A percentile compares a stretch with the other conserved stretches of the same genome.
Conservation (phyloP, 805 yeast species). For the Ogataea parapolymorpha region DNA sequence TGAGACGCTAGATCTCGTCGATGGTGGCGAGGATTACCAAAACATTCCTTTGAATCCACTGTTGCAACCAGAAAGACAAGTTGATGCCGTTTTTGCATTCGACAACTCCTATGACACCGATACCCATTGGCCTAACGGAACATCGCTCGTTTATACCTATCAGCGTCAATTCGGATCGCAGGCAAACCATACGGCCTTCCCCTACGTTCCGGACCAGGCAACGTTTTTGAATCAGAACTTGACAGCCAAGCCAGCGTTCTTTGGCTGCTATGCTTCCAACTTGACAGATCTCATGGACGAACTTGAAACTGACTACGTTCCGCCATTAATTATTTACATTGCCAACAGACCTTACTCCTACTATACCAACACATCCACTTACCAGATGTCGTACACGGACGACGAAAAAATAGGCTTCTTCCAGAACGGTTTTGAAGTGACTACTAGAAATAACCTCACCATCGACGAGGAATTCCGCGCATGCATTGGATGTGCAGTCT, state of each 20-base stretch:
- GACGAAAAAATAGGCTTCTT: slow-evolving; percentile 59
- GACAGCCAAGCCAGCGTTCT: slow-evolving; percentile 70
- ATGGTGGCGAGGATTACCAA: slow-evolving; percentile 78
- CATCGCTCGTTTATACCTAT: slow-evolving; percentile 54
- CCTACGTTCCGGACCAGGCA: slow-evolving; percentile 70
- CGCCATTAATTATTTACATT: slow-evolving; percentile 74
- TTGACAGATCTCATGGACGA: slow-evolving; percentile 49
- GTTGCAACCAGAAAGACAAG: slow-evolving; percentile 54
- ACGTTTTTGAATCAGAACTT: slow-evolving; percentile 60
- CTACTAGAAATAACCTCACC: slow-evolving; percentile 64
- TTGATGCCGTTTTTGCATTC: slow-evolving; percentile 64
- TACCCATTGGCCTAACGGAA: slow-evolving; percentile 63
- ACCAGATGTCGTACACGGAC: slow-evolving; percentile 57
- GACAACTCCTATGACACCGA: slow-evolving; percentile 67
- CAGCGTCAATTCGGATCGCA: slow-evolving; percentile 52
- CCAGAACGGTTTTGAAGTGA: slow-evolving; percentile 69
- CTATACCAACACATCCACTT: slow-evolving; percentile 71
- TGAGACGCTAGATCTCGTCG: slow-evolving; percentile 54
- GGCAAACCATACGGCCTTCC: slow-evolving; percentile 64
- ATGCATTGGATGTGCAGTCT: slow-evolving; percentile 80
- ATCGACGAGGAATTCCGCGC: slow-evolving; percentile 65
- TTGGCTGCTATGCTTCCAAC: slow-evolving; percentile 74
- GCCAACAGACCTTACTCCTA: slow-evolving; percentile 70
- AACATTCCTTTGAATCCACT: slow-evolving; percentile 68
- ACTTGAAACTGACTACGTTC: slow-evolving; percentile 37